Conservation (phyloP, 352 stramenopile species). For the Aphanomyces euteiches region DNA sequence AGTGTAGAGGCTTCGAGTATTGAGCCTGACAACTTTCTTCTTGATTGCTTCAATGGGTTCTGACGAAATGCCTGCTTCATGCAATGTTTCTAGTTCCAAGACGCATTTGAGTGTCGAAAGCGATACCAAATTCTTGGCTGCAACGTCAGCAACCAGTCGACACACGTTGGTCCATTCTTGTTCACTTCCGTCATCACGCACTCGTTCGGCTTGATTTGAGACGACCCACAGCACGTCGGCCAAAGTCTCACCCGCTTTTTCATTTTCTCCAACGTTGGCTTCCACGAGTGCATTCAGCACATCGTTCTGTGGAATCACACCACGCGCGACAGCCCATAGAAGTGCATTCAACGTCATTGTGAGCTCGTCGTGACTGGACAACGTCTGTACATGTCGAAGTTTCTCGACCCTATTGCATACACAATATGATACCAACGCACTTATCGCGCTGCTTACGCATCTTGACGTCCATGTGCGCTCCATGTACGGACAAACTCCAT, state of each 20-base stretch:
- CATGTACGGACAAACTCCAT: constrained; percentile 16
- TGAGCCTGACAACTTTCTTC: constrained; percentile 79
- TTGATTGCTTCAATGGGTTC: constrained; percentile 46
- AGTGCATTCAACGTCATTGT: constrained; percentile 2
- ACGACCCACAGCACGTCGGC: constrained; percentile 18
- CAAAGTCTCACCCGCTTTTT: neutral
- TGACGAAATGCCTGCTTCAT: constrained; percentile 54
- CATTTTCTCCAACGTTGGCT: neutral
- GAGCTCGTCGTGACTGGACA: neutral
- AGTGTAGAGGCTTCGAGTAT: constrained; percentile 89
- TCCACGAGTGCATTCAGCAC: constrained; percentile 4
- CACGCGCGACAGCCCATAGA: constrained; percentile 2
- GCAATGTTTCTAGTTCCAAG: constrained; percentile 73
- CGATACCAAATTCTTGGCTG: constrained; percentile 62
- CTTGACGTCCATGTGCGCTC: neutral
- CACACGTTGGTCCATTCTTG: constrained; percentile 11
- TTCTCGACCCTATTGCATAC: neutral
- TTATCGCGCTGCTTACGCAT: neutral
- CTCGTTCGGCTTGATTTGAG: neutral
- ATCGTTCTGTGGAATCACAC: neutral
- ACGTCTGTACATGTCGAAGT: neutral
- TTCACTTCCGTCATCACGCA: neutral
- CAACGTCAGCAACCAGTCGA: neutral
- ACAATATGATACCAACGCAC: too few relatives aligned
- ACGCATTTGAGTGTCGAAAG: constrained; percentile 51